Conservation (phyloP, 805 yeast species). For the Spathaspora passalidarum region DNA sequence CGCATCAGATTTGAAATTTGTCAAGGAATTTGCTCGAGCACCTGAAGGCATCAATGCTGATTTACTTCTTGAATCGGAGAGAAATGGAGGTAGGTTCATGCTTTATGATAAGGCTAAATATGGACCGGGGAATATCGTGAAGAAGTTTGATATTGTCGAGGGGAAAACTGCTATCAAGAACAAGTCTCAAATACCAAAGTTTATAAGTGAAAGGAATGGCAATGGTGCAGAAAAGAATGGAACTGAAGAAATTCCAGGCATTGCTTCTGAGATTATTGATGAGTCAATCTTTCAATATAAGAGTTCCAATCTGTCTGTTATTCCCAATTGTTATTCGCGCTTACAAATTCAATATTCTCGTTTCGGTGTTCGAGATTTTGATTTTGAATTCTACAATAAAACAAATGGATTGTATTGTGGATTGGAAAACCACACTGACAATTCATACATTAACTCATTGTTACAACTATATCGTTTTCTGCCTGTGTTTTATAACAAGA, state of each 20-base stretch:
- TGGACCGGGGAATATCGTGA: constrained; percentile 53
- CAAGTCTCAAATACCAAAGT: constrained; percentile 41
- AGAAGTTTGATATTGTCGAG: constrained; percentile 30
- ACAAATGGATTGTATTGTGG: constrained; percentile 65
- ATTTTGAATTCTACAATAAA: constrained; percentile 77
- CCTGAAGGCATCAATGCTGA: constrained; percentile 53
- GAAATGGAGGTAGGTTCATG: constrained; percentile 12
- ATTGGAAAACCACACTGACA: constrained; percentile 81
- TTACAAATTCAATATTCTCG: constrained; percentile 78
- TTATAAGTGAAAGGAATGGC: constrained; percentile 50
- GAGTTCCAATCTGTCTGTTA: constrained; percentile 18
- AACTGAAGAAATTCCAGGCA: background rate
- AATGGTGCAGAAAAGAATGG: background rate
- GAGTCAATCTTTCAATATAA: constrained; percentile 16
- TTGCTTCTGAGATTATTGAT: constrained; percentile 9
- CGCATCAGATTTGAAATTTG: constrained; percentile 63
- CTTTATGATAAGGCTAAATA: constrained; percentile 54
- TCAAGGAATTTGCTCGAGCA: constrained; percentile 56
- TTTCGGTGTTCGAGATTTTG: constrained; percentile 93
- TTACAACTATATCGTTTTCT: constrained; percentile 77
- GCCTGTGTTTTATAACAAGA: constrained; percentile 67
- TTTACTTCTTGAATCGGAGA: constrained; percentile 27
- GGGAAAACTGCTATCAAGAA: constrained; percentile 3
- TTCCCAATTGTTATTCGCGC: constrained; percentile 73
- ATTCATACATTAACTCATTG: constrained; percentile 68